phyloP scores from a whole-genome alignment of 1,284 basidiomycete genomes.

The Mycosarcoma mackinlayi region DNA sequence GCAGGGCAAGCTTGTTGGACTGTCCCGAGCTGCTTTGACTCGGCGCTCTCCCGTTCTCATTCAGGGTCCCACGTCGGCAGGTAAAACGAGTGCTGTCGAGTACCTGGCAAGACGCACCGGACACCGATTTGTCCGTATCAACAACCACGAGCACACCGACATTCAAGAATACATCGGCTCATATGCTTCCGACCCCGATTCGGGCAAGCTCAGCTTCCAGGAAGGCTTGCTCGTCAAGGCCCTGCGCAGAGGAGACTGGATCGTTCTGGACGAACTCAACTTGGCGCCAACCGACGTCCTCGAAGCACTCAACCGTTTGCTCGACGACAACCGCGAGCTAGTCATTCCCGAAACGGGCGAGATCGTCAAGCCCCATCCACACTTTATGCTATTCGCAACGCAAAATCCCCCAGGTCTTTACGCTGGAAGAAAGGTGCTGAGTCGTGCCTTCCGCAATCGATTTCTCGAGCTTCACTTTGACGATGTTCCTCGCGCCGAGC shows the following conservation, averaged over 20 bases:
- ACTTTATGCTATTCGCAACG: slow-evolving; percentile 98
- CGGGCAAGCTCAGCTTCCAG: slow-evolving; percentile 91
- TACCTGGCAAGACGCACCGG: slow-evolving; percentile 93
- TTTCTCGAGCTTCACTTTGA: slow-evolving; percentile 98
- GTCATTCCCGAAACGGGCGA: slow-evolving; percentile 97
- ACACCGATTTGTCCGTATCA: slow-evolving; percentile 96
- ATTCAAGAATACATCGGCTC: slow-evolving; percentile 97
- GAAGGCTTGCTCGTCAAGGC: slow-evolving; percentile 92
- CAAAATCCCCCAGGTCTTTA: slow-evolving; percentile 99
- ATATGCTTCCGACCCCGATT: slow-evolving; percentile 90
- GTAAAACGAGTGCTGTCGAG: slow-evolving; percentile 97
- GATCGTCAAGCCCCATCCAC: slow-evolving; percentile 89
- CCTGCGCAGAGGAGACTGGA: slow-evolving; percentile 92
- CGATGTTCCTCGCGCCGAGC: slow-evolving; percentile 92
- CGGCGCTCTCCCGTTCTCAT: slow-evolving; percentile 93
- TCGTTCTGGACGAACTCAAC: slow-evolving; percentile 97
- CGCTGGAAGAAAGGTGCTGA: slow-evolving; percentile 92
- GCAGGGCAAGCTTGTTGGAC: slow-evolving; percentile 90
- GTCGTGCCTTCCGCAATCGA: slow-evolving; percentile 96
- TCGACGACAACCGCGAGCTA: slow-evolving; percentile 97
- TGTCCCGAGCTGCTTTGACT: slow-evolving; percentile 89
- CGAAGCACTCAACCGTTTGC: slow-evolving; percentile 93
- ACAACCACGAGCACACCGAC: slow-evolving; percentile 99
- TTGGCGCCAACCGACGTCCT: slow-evolving; percentile 97
- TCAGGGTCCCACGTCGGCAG: slow-evolving; percentile 96